A percentile compares a stretch with the other conserved stretches of the same genome.
Evolutionary conservation across 257 asterid species (phyloP).

Genomic region (Solanum ossicruentum): DNA sequence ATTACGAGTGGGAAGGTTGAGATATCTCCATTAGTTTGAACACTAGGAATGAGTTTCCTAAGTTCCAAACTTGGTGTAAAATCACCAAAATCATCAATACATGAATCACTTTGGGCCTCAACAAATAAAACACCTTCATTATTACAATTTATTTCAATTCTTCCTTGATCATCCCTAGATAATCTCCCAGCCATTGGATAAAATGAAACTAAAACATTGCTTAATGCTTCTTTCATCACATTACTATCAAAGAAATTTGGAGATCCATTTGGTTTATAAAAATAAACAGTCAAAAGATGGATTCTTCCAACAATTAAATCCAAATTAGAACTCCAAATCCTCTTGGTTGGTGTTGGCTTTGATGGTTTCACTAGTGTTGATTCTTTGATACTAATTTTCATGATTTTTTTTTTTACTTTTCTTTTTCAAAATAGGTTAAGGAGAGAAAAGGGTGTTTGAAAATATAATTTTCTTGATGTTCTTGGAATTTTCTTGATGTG

Average conservation of each 20-base stretch:
- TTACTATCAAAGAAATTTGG: conserved; percentile 16
- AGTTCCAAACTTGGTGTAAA: conserved; percentile 23
- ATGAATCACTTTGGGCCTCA: conserved; percentile 26
- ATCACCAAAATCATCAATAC: conserved; percentile 26
- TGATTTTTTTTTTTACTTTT: background rate
- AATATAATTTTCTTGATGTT: background rate
- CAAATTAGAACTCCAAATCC: conserved; percentile 22
- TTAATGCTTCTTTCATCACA: conserved; percentile 19
- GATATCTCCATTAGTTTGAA: conserved; percentile 17
- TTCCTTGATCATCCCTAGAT: conserved; percentile 17
- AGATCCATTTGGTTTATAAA: conserved; percentile 18
- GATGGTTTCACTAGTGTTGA: conserved; percentile 15
- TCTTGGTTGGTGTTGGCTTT: conserved; percentile 13
- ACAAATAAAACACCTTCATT: conserved; percentile 29
- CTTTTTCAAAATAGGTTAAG: background rate
- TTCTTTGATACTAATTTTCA: conserved; percentile 13
- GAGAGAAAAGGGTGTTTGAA: background rate
- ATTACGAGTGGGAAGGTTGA: conserved; percentile 21
- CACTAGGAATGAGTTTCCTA: conserved; percentile 10
- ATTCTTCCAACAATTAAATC: conserved; percentile 25
- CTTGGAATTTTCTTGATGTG: background rate
- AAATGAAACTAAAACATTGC: conserved; percentile 24
- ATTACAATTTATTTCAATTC: conserved; percentile 29
- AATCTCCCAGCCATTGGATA: conserved; percentile 40
- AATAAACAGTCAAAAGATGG: conserved; percentile 23